These are phyloP conservation scores for Galeopsis tetrahit DNA, from an alignment of 257 asterid genomes.

Conservation along the genomic window DNA sequence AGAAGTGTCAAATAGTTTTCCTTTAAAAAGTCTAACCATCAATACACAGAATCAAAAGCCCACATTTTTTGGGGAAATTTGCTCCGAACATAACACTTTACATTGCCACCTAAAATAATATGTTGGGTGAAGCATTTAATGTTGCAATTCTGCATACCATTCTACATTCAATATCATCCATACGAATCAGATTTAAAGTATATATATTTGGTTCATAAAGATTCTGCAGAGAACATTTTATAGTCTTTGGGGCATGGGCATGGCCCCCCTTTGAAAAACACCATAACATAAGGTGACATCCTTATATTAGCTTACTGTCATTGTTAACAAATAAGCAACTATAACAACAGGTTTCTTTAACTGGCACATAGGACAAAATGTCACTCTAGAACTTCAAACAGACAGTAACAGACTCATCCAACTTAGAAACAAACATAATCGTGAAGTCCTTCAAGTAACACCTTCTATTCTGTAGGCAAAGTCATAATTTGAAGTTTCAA, in stretches of 20 bases:
- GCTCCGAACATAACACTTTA: not conserved
- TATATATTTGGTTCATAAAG: not conserved
- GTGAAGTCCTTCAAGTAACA: not conserved
- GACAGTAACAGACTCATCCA: not conserved
- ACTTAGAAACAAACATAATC: not conserved
- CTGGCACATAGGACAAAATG: constrained; percentile 2
- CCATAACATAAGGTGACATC: not conserved
- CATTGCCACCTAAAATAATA: not conserved
- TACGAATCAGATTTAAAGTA: not conserved
- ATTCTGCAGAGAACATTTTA: not conserved
- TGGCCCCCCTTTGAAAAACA: not conserved
- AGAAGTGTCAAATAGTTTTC: not conserved
- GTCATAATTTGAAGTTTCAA: not conserved
- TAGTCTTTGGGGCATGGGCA: too few relatives aligned
- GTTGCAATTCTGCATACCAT: too few relatives aligned
- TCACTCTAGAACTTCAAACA: not conserved
- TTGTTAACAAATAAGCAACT: not conserved
- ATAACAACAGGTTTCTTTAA: not conserved
- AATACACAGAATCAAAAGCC: not conserved
- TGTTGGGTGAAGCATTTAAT: constrained; percentile 6
- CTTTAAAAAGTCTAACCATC: not conserved
- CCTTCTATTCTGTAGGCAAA: not conserved
- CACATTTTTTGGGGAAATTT: not conserved
- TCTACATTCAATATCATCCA: not conserved
- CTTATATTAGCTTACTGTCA: not conserved